phyloP scores from a whole-genome alignment of 345 rosid genomes.

The Eucalyptus tenuipes region DNA sequence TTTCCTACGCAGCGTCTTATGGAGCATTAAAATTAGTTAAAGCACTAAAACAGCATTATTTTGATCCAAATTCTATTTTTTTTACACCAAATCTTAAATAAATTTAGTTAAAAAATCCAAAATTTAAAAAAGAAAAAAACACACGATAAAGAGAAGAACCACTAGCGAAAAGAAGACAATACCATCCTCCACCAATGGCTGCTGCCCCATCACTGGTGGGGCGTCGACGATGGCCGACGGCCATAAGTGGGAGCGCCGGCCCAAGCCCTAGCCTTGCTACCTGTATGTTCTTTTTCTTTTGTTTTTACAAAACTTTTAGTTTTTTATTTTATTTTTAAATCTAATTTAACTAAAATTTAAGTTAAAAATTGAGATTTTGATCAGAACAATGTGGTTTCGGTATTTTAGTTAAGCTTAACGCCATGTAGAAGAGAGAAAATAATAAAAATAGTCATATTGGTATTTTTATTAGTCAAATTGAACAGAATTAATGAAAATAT shows the following conservation, averaged over 20 bases:
- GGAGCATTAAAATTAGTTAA: no score
- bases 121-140: accelerated
- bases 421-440: background rate
- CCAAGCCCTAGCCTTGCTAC: background rate
- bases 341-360: no score
- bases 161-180: no score
- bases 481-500: accelerated
- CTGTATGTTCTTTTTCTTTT: no score
- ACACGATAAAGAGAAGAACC: background rate
- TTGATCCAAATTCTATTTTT: background rate
- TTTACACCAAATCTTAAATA: background rate
- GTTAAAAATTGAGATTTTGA: background rate
- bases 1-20: accelerated
- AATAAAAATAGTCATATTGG: background rate
- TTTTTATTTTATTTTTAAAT: no score
- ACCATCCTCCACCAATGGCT: background rate
- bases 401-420: background rate
- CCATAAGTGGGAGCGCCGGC: background rate
- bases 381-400: accelerated
- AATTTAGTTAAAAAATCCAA: background rate
- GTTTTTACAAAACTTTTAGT: background rate
- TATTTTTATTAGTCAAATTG: background rate
- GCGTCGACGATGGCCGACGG: accelerated
- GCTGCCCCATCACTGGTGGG: background rate
- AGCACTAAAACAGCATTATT: background rate